Base-by-base conservation (phyloP, 2,329 filamentous ascomycete species). In the Neopestalotiopsis clavispora region DNA sequence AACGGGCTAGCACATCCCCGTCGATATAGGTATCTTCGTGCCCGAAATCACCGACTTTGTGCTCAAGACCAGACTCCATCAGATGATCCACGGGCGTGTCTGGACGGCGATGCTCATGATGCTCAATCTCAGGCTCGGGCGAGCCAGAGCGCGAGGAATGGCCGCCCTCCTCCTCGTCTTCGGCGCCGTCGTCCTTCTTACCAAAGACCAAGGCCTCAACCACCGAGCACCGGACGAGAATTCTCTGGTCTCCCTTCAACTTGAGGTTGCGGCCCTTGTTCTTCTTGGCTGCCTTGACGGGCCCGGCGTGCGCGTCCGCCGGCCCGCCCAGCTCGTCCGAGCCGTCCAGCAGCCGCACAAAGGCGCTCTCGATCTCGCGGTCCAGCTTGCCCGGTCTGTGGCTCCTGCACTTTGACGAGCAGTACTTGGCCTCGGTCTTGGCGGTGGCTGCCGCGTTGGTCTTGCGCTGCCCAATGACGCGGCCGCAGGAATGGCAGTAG, bases 401-500 rank as follows among this genome's bases (percentile, higher is more conserved):
- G 42, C 80, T 81, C 23, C 86, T 81, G 71, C 88, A 90, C 49
- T 84, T 79, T 60, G 83, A 79, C 0, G 87, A 90, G 78, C 88
- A 90, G 79, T 89, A 90, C 70, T 88, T 89, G 40, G 83, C 68
- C 38, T 34, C 30, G 34, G 59, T 34, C 62, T 20, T 45, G 57
- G 34, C 38, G 42, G 74, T 79, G 4, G 74, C 73, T 3, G 73
- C 71, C 1, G 76, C 73, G 20, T 73, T 77, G 57, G 77, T 72
- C 60, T 74, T 77, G 34, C 78, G 75, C 6, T 74, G 75, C 71
- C 84, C 83, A 52, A 89, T 88, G 2, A 87, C 82, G 56, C 87
- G 81, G 1, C 89, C 87, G 71, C 87, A 90, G 13, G 84, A 84
- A 70, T 84, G 84, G 72, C 87, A 89, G 75, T 90, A 90, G 0